phyloP scores from a whole-genome alignment of 2,329 filamentous ascomycete species.

The Sporothrix brasiliensis region DNA sequence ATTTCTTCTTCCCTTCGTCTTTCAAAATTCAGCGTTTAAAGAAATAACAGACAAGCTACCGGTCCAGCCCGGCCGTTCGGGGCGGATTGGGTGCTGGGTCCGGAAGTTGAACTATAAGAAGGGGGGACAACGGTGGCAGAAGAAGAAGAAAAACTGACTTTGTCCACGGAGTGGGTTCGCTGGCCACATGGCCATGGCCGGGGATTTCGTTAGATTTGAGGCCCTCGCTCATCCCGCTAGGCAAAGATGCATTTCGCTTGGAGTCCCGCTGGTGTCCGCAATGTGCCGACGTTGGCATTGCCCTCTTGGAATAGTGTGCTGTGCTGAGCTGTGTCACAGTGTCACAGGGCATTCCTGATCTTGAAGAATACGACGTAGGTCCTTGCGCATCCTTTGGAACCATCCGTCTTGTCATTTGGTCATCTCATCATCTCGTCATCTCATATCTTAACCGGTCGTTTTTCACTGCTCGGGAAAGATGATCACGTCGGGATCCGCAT shows the following conservation, averaged over 20 bases:
- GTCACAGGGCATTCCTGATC: background rate
- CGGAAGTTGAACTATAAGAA: background rate
- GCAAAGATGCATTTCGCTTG: constrained; percentile 18
- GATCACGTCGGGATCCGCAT: constrained; percentile 26
- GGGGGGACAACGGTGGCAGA: background rate
- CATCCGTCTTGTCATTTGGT: constrained; percentile 4
- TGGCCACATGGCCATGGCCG: constrained; percentile 24
- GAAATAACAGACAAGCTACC: background rate
- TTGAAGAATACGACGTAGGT: background rate
- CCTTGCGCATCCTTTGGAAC: background rate
- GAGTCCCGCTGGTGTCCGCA: constrained; percentile 12
- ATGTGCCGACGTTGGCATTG: constrained; percentile 23
- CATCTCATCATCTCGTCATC: constrained; percentile 11
- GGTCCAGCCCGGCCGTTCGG: constrained; percentile 9
- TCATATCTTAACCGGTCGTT: background rate
- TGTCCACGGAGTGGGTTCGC: constrained; percentile 7
- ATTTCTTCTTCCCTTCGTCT: no score
- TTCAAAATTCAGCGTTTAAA: no score
- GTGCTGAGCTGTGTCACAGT: background rate
- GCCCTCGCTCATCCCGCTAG: background rate
- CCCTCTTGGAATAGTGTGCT: background rate
- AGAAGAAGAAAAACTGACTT: background rate
- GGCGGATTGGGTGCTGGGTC: background rate
- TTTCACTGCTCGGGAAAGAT: background rate
- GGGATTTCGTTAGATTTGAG: constrained; percentile 25